Base-by-base conservation (phyloP, 495 filamentous ascomycete species). In the Saxophila tyrrhenica region DNA sequence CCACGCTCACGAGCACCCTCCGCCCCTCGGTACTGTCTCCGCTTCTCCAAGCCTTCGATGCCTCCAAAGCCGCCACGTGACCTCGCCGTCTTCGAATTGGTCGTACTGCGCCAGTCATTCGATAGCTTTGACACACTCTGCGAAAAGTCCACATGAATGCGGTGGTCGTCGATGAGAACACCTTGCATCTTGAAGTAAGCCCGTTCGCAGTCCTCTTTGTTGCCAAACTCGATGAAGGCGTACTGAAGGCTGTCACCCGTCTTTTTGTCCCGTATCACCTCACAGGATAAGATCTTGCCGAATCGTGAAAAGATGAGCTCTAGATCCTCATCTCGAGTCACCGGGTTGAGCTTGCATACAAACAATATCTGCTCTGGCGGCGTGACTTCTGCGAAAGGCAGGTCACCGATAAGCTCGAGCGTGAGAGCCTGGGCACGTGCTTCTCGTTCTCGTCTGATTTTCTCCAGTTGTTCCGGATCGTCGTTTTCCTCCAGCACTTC, bases 101-200 rank as follows among this genome's bases (percentile, higher is more conserved):
- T 94, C 35, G 84, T 79, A 53, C 76, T 84, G 50, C 94, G 78
- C 92, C 92, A 98, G 20, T 80, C 82, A 50, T 95, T 86, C n/a
- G 87, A 87, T 21, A 98, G 65, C 65, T 86, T 87, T 32, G 85
- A 90, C 20, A 87, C 92, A 67, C 88, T 95, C 68, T 98, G 92
- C 25, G 89, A 95, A 71, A 98, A 98, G 66, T 98, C 92, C 48
- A 98, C 94, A 67, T 97, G 92, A 52, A 98, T 97, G 35, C 92
- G 85, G 55, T 95, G 89, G 64, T 98, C 92, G 60, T 98, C 92
- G 64, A 97, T 97, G 54, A 98, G 71, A 7, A 96, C 89, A 3
- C 82, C 84, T 66, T 97, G 86, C 92, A 97, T 98, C 71, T 98
- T 98, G 72, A 90, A 90, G 64, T 97, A 98, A 15, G 92, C 92